Evolutionary conservation across 164 flowering plant genomes (phyloP).

Genomic region (Stephania japonica): DNA sequence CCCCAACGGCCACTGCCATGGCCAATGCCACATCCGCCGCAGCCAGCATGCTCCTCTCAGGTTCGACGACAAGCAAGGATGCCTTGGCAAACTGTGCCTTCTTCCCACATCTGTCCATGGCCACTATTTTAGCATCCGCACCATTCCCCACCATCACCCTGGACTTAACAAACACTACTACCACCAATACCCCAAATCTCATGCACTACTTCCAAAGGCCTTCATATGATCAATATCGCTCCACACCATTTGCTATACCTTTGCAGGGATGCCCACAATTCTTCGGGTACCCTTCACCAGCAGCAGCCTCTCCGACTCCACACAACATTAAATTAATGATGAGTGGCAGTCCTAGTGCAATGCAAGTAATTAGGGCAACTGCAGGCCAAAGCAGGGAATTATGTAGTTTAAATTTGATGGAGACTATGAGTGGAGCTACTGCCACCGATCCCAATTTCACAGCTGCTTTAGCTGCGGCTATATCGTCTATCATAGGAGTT

Average conservation of each 20-base stretch:
- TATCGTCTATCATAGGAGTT: slow-evolving; percentile 31
- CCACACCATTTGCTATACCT: slow-evolving; percentile 24
- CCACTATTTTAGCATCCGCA: slow-evolving; percentile 54
- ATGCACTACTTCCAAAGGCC: slow-evolving; percentile 18
- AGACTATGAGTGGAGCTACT: slow-evolving; percentile 40
- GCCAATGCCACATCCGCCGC: slow-evolving; percentile 38
- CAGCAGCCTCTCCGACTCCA: too few species aligned
- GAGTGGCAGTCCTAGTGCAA: background rate
- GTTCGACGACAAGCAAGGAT: slow-evolving; percentile 37
- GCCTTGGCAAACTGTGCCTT: slow-evolving; percentile 18
- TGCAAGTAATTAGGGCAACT: slow-evolving; percentile 7
- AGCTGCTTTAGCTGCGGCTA: slow-evolving; percentile 42
- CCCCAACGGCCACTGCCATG: slow-evolving; percentile 38
- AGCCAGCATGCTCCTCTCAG: slow-evolving; percentile 35
- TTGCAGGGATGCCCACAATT: slow-evolving; percentile 15
- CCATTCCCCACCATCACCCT: slow-evolving; percentile 63
- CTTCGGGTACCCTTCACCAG: slow-evolving; percentile 19
- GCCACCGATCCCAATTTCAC: slow-evolving; percentile 48
- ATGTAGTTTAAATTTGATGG: slow-evolving; percentile 27
- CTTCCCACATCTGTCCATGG: slow-evolving; percentile 35
- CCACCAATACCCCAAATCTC: slow-evolving; percentile 12
- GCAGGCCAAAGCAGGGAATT: too few species aligned
- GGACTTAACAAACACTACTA: slow-evolving; percentile 31
- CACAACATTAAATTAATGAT: too few species aligned
- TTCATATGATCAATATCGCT: background rate